A percentile compares a stretch with the other conserved stretches of the same genome.
Conservation (phyloP, 805 yeast genomes). For the Candida golubevii region DNA sequence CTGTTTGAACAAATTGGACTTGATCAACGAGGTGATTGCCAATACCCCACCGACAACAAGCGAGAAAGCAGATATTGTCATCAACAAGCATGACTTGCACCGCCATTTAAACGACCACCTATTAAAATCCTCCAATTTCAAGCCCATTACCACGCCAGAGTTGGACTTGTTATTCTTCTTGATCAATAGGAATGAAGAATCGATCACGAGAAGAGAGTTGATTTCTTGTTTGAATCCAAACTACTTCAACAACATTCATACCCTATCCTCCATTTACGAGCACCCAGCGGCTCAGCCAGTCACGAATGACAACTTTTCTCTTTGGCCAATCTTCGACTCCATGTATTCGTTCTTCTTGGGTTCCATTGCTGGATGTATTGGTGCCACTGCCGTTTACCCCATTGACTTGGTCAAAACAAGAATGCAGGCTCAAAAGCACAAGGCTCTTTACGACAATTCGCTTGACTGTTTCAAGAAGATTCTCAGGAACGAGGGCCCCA, state of each 20-base stretch:
- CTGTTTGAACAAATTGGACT: constrained; percentile 38
- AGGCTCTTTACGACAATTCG: constrained; percentile 70
- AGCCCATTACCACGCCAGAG: constrained; percentile 37
- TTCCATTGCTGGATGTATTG: constrained; percentile 94
- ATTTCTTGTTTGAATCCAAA: constrained; percentile 56
- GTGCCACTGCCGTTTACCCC: constrained; percentile 97
- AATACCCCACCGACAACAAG: constrained; percentile 41
- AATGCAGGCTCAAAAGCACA: constrained; percentile 90
- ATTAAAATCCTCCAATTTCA: constrained; percentile 40
- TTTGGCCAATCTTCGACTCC: constrained; percentile 59
- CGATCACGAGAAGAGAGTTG: constrained; percentile 39
- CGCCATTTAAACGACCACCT: constrained; percentile 41
- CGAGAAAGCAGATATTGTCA: constrained; percentile 39
- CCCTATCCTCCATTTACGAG: constrained; percentile 36
- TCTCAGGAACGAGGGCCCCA: constrained; percentile 67
- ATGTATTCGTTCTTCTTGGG: constrained; percentile 85
- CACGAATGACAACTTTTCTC: constrained; percentile 37
- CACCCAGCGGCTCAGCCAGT: constrained; percentile 40
- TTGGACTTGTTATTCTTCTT: constrained; percentile 39
- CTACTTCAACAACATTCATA: constrained; percentile 32
- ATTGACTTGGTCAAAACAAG: constrained; percentile 94
- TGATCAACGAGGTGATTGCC: constrained; percentile 43
- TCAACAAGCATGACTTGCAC: constrained; percentile 39
- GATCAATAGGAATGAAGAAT: constrained; percentile 35
- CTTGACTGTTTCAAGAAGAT: constrained; percentile 83